Evolutionary conservation across 2,329 filamentous ascomycete species (phyloP), one percentile per base, ranked within the genome.

Genomic region (Colletotrichum sp.): DNA sequence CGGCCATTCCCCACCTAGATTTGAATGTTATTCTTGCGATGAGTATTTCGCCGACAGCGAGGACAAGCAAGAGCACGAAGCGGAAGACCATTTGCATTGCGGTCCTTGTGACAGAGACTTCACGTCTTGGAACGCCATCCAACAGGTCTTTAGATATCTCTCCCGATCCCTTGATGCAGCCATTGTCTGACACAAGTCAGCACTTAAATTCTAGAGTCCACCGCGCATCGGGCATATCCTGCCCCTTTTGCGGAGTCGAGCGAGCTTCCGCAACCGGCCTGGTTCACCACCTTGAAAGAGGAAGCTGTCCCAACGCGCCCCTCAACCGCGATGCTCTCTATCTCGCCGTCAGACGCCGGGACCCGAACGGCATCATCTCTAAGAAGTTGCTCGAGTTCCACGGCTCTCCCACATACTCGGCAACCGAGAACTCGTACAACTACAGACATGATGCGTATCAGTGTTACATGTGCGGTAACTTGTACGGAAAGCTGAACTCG

Each of bases 181-280:
- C n/a, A 52, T 52, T 62, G 6, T 15, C 52, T 55, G 36, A 36
- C 62, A 32, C 26, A 26, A 8, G 13, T 18, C 77, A 93, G 91
- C 92, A 93, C 77, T 83, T 90, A 4, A 89, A 88, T 30, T 92
- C 90, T 0, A 83, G 83, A 7, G 79, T 81, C 62, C 92, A 94
- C 78, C 84, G 84, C 1, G 87, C 88, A 70, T 74, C 64, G 1
- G 81, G 81, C 3, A 81, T 92, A 9, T 1, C 55, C 0, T 94
- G 92, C 67, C 91, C 89, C 0, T 93, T 91, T 79, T 94, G 92
- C 82, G 80, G 84, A 44, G 76, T 62, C 2, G 32, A 10, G 4
- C 90, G 86, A 76, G 83, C 86, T 12, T 88, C 88, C 0, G 90
- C 91, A 3, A 90, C 88, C 1, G 92, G 90, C 6, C 78, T 93